phyloP scores from a whole-genome alignment of 352 stramenopile genomes.

The Phytopythium oedochilum region DNA sequence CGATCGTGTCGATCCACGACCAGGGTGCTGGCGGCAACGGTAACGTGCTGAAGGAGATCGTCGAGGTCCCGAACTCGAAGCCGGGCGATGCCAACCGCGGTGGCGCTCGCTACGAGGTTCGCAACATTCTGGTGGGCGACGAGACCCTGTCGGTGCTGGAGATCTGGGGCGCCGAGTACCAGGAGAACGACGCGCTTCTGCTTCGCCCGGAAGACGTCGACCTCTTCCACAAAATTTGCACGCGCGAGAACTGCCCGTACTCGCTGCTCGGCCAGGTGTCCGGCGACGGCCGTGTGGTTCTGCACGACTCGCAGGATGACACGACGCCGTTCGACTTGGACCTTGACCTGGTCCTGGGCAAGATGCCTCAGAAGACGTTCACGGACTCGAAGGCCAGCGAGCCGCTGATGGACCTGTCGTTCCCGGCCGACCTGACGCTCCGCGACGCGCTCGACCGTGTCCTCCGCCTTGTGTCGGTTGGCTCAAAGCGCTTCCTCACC shows the following conservation, averaged over 20 bases:
- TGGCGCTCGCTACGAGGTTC: conserved; percentile 92
- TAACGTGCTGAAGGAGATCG: conserved; percentile 99
- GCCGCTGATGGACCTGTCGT: conserved; percentile 43
- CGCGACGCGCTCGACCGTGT: conserved; percentile 92
- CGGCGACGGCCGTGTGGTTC: conserved; percentile 94
- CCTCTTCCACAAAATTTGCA: conserved; percentile 94
- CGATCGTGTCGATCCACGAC: conserved; percentile 99
- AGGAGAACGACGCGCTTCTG: conserved; percentile 99
- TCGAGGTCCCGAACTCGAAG: conserved; percentile 83
- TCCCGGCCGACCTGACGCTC: conserved; percentile 90
- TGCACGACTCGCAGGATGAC: conserved; percentile 94
- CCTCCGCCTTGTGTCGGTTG: conserved; percentile 94
- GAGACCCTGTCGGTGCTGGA: conserved; percentile 98
- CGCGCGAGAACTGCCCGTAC: conserved; percentile 97
- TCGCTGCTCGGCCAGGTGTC: conserved; percentile 94
- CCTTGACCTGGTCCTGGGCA: conserved; percentile 96
- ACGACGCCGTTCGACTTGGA: conserved; percentile 96
- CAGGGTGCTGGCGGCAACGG: conserved; percentile 99
- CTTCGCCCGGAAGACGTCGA: conserved; percentile 88
- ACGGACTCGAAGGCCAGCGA: conserved; percentile 73
- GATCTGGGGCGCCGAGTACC: conserved; percentile 99
- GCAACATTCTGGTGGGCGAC: conserved; percentile 96
- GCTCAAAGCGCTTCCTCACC: conserved; percentile 98
- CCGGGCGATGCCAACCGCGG: conserved; percentile 87
- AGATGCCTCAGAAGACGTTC: conserved; percentile 99